Evolutionary conservation across 2,329 filamentous ascomycete species (phyloP), one percentile per base, ranked within the genome.

Genomic region (Zymoseptoria pseudotritici): DNA sequence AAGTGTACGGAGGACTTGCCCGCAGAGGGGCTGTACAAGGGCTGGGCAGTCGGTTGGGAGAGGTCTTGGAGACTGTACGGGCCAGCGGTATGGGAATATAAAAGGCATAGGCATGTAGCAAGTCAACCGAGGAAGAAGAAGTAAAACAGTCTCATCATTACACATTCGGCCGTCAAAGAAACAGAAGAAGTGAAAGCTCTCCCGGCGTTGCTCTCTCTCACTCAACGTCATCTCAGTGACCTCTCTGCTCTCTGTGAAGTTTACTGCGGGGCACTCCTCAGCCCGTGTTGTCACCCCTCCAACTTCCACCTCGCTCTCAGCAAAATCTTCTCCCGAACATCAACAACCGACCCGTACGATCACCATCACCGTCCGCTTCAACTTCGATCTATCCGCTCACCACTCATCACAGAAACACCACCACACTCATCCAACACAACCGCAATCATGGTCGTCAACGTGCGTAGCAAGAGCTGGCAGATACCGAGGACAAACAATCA

Each of bases 381-480:
- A 51, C 31, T 57, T 29, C 42, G 50, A 10, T 53, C 50, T 49
- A 4, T 26, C 19, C n/a, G 53, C 55, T 58, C 52, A 59, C 51
- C 20, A 17, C 49, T 54, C 54, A 36, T 11, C 58, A 63, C 58
- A 65, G 61, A 58, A 61, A 60, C 56, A 51, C 56, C 58, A 65
- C 61, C 36, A 46, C 11, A 46, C 36, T 6, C 4, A 17, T 6
- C 17, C 13, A 61, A 56, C 60, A 56, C 58, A 66, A 62, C 55
- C 63, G 65, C 66, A 66, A 72, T 60, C 56, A 79, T 79, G 77
- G 76, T 77, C 66, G 75, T 78, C 74, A 79, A 79, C 75, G 77
- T 79, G 71, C 64, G 63, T 57, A 46, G 24, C 60, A 57, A 54
- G 13, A 54, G 50, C 50, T 31, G 56, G 54, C 50, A 50, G 55